Percentiles rank a stretch among this genome's conserved stretches.
phyloP scores from a whole-genome alignment of 768 basidiomycete genomes.

The Boletus rubroflammeus region DNA sequence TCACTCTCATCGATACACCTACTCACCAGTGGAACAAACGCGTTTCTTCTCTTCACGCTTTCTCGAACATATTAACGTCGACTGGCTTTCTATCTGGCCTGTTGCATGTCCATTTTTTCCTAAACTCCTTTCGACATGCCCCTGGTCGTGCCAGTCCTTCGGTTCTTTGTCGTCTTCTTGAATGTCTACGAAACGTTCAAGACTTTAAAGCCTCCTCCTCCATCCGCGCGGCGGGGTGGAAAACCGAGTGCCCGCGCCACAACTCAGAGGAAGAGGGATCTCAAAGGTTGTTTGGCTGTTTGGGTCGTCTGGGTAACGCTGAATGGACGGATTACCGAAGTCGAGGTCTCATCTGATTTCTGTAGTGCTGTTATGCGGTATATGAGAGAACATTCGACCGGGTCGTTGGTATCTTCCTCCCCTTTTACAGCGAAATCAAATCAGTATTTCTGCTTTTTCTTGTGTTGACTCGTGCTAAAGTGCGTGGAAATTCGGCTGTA shows the following conservation, averaged over 20 bases:
- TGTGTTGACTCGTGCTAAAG: slow-evolving; percentile 70
- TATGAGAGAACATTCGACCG: slow-evolving; percentile 68
- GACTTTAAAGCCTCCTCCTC: slow-evolving; percentile 64
- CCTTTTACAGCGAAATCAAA: slow-evolving; percentile 85
- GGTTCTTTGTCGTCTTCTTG: slow-evolving; percentile 66
- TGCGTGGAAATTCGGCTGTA: slow-evolving; percentile 32
- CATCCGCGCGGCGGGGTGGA: slow-evolving; percentile 46
- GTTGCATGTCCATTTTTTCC: slow-evolving; percentile 10
- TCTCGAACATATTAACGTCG: slow-evolving; percentile 1
- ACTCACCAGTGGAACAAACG: slow-evolving; percentile 7
- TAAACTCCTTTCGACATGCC: slow-evolving; percentile 45
- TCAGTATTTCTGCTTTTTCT: slow-evolving; percentile 69
- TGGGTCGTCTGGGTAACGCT: slow-evolving; percentile 81
- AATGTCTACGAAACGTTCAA: slow-evolving; percentile 87
- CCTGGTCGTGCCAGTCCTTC: slow-evolving; percentile 62
- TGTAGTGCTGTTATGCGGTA: slow-evolving; percentile 60
- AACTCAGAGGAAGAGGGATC: slow-evolving; percentile 74
- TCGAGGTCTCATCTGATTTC: slow-evolving; percentile 13
- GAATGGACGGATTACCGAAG: slow-evolving; percentile 6
- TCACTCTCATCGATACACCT: slow-evolving; percentile 19
- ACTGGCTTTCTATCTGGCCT: neutral
- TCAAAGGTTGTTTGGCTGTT: slow-evolving; percentile 80
- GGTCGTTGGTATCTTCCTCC: slow-evolving; percentile 66
- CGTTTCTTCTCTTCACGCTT: neutral
- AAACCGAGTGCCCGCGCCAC: slow-evolving; percentile 63